phyloP scores from a whole-genome alignment of 2,329 filamentous ascomycete genomes.

The Aspergillus hortae region DNA sequence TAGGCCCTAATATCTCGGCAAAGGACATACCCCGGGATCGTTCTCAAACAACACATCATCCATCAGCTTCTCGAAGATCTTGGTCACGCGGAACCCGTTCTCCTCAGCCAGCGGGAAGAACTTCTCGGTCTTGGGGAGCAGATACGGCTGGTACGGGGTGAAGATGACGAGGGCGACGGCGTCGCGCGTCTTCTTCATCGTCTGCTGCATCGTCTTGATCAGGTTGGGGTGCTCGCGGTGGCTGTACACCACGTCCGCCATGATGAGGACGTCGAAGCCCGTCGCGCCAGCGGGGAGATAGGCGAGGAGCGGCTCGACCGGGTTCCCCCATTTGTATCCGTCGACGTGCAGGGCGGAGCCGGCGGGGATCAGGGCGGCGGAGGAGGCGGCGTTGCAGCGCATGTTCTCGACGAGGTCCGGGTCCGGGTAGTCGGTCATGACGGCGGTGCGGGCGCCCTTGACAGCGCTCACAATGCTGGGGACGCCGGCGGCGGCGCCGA shows the following conservation, averaged over 20 bases:
- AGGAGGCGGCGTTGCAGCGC: constrained; percentile 65
- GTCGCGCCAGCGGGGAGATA: constrained; percentile 47
- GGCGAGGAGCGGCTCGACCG: constrained; percentile 56
- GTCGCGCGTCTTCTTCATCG: constrained; percentile 54
- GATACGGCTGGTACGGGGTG: constrained; percentile 89
- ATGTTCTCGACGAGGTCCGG: constrained; percentile 77
- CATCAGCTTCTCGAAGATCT: constrained; percentile 77
- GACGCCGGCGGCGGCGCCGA: constrained; percentile 83
- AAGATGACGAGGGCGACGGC: constrained; percentile 83
- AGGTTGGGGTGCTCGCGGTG: constrained; percentile 82
- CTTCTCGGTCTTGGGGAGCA: constrained; percentile 75
- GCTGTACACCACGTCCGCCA: constrained; percentile 88
- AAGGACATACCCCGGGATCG: constrained; percentile 65
- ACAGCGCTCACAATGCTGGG: constrained; percentile 75
- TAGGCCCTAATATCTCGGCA: background rate
- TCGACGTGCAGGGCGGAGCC: constrained; percentile 52
- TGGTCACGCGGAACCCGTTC: constrained; percentile 70
- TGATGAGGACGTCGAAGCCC: constrained; percentile 74
- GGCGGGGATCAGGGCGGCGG: constrained; percentile 44
- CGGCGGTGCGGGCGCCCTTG: constrained; percentile 63
- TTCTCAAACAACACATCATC: constrained; percentile 85
- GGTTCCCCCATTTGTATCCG: constrained; percentile 81
- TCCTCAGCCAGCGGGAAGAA: constrained; percentile 78
- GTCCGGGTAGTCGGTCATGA: constrained; percentile 89
- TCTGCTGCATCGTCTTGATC: constrained; percentile 65